Base-by-base conservation (phyloP, 2,329 filamentous ascomycete genomes). In the Fusarium sp. region DNA sequence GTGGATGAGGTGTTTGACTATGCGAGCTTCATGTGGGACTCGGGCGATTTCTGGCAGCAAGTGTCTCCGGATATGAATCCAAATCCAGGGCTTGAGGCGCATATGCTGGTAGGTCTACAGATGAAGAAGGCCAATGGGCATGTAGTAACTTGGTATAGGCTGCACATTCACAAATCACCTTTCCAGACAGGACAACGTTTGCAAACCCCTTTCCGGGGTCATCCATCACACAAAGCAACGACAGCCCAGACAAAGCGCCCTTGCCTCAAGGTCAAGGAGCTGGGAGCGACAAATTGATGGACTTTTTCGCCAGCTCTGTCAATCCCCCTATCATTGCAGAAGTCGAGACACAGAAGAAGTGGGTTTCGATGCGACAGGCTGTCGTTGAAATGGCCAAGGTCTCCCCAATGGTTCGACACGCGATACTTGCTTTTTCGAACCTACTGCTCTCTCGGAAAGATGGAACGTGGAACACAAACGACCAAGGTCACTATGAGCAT, bases 261-360 rank as follows among this genome's bases (percentile, higher is more conserved):
- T 20, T 72, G 22, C 67, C 68, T 7, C 66, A 59, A n/a, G 69
- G 65, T 6, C 66, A 59, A n/a, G 69, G 65, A 9, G 56, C 68
- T 20, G 69, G 41, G 9, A 72, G 67, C 33, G 74, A 80, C 2
- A 79, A 81, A 14, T 77, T 88, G 3, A 81, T 88, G 69, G 84
- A 87, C 50, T 87, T 87, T 64, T 89, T 89, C 66, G 79, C 84
- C 20, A 83, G 82, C 45, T 85, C 86, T 4, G 83, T 86, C 18
- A 85, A 85, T n/a, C 87, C 87, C 7, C 87, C 87, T 1, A 88
- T 89, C 31, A 82, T 89, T 5, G 85, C 85, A 20, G 85, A 88
- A 57, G 85, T 89, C 0, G 88, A 89, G 72, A 87, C 86, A 8
- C 85, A 87, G 64, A 86, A 85, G 72, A 86, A 85, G 61, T 89